Evolutionary conservation across 345 rosid species (phyloP).

Genomic region (Raphanus raphanistrum): DNA sequence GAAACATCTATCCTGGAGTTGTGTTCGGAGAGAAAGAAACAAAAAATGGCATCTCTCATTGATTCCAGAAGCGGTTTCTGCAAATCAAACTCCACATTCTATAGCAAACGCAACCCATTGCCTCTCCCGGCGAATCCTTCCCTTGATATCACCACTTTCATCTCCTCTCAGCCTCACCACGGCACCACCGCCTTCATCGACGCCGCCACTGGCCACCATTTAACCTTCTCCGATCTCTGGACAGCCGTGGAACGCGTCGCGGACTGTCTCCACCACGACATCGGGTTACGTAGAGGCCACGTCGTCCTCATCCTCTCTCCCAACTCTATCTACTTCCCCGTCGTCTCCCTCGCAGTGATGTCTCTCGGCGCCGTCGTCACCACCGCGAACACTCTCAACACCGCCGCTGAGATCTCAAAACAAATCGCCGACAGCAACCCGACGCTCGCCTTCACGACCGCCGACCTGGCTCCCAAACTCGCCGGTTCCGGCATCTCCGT

Average conservation of each 20-base stretch:
- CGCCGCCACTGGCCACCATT: constrained; percentile 57
- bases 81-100: constrained; percentile 51
- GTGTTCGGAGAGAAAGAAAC: not conserved
- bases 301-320: constrained; percentile 80
- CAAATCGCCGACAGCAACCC: constrained; percentile 68
- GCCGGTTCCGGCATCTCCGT: constrained; percentile 41
- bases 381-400: constrained; percentile 85
- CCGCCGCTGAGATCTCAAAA: constrained; percentile 60
- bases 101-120: constrained; percentile 63
- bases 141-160: constrained; percentile 73
- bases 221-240: constrained; percentile 74
- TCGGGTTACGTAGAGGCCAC: constrained; percentile 69
- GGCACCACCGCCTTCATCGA: constrained; percentile 75
- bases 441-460: constrained; percentile 58
- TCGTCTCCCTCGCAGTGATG: constrained; percentile 77
- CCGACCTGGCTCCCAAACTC: constrained; percentile 54
- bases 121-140: constrained; percentile 48
- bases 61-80: constrained; percentile 63
- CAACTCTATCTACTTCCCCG: constrained; percentile 69
- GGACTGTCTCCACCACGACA: constrained; percentile 43
- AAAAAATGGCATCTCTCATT: not conserved
- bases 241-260: constrained; percentile 63
- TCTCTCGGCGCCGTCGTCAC: constrained; percentile 85
- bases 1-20: not conserved
- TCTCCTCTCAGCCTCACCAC: constrained; percentile 69